phyloP scores from a whole-genome alignment of 2,329 filamentous ascomycete species.

The Penicillium sp. region DNA sequence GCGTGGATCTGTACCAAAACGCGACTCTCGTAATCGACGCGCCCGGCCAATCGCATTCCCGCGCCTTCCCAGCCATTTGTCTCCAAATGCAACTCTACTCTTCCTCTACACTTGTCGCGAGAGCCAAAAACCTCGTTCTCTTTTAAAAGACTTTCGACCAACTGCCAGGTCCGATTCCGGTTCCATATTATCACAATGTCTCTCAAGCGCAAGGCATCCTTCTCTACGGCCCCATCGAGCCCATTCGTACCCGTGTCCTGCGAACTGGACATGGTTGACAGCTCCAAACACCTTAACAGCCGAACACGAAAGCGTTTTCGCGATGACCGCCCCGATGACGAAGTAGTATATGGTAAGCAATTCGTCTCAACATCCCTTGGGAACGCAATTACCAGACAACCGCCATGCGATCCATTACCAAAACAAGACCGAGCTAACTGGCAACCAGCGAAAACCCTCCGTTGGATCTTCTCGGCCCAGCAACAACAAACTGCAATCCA shows the following conservation, averaged over 20 bases:
- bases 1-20: slow-evolving; percentile 24
- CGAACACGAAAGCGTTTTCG: slow-evolving; percentile 61
- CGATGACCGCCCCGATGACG: slow-evolving; percentile 58
- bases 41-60: slow-evolving; percentile 17
- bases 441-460: slow-evolving; percentile 41
- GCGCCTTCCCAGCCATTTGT: slow-evolving; percentile 13
- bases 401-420: background rate
- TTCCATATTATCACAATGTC: slow-evolving; percentile 43
- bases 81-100: slow-evolving; percentile 11
- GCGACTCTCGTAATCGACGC: slow-evolving; percentile 20
- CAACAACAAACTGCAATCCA: slow-evolving; percentile 21
- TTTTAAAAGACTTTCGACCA: background rate
- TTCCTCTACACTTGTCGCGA: background rate
- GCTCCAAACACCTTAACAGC: slow-evolving; percentile 50
- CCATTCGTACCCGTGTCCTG: slow-evolving; percentile 13
- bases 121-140: background rate
- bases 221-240: slow-evolving; percentile 44
- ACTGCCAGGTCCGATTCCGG: background rate
- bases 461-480: slow-evolving; percentile 43
- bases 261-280: slow-evolving; percentile 32
- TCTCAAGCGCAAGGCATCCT: slow-evolving; percentile 60
- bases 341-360: slow-evolving; percentile 53
- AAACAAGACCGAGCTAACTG: slow-evolving; percentile 16
- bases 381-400: background rate
- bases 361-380: background rate